Percentiles rank a stretch among this genome's conserved stretches.
Evolutionary conservation across 2,329 filamentous ascomycete species (phyloP).

Genomic region (Ascochyta clinopodiicola): DNA sequence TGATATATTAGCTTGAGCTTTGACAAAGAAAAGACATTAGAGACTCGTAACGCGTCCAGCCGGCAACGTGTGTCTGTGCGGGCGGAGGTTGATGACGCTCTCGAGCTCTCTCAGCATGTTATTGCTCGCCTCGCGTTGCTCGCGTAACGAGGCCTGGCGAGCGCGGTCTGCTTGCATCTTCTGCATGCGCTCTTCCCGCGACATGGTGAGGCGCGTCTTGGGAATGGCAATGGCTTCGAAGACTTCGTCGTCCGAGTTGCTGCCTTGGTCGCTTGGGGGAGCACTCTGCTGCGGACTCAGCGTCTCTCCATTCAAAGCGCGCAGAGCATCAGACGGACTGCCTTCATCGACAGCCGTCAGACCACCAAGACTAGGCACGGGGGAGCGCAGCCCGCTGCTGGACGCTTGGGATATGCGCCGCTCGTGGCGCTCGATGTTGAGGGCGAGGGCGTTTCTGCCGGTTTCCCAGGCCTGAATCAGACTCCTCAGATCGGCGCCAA

Average conservation of each 20-base stretch:
- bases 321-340: conserved; percentile 71
- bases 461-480: conserved; percentile 58
- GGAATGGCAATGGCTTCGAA: conserved; percentile 90
- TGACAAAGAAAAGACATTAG: conserved; percentile 24
- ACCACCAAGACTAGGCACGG: conserved; percentile 67
- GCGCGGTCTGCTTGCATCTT: conserved; percentile 89
- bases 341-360: conserved; percentile 62
- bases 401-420: conserved; percentile 60
- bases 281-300: conserved; percentile 52
- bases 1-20: background rate
- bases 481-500: conserved; percentile 80
- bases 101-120: conserved; percentile 94
- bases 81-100: conserved; percentile 71
- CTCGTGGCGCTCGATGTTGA: conserved; percentile 82
- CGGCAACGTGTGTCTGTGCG: conserved; percentile 32
- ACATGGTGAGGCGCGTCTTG: conserved; percentile 69
- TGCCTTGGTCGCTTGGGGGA: conserved; percentile 56
- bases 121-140: conserved; percentile 79
- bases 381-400: conserved; percentile 57
- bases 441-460: conserved; percentile 81
- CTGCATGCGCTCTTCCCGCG: conserved; percentile 83
- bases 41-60: conserved; percentile 43
- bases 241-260: conserved; percentile 72
- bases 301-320: conserved; percentile 76
- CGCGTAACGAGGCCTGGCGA: conserved; percentile 72